Percentiles rank a stretch among this genome's conserved stretches.
These are phyloP conservation scores for Physocladia obscura DNA, from an alignment of 192 early-diverging fungal genomes.

Conservation along the genomic window DNA sequence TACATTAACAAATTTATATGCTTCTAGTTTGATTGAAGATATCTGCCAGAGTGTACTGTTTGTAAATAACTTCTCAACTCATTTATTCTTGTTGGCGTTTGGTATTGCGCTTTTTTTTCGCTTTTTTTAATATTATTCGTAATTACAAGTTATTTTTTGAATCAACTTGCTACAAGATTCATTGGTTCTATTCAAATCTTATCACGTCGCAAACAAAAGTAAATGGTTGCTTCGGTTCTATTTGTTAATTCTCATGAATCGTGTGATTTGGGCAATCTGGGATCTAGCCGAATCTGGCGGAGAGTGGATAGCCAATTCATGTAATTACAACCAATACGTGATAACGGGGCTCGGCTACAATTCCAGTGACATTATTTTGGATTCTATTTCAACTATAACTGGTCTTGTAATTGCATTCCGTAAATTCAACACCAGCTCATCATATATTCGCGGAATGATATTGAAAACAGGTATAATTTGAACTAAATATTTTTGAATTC, in stretches of 20 bases:
- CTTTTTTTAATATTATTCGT: not conserved
- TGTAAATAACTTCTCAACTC: not conserved
- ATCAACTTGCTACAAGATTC: not conserved
- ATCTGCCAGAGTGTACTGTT: not conserved
- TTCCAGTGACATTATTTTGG: not conserved
- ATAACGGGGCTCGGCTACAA: not conserved
- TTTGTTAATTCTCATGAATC: not conserved
- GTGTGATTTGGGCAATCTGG: not conserved
- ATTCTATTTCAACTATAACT: not conserved
- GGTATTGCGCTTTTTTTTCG: not conserved
- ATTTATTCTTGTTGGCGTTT: not conserved
- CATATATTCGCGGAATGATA: not conserved
- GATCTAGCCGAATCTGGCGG: not conserved
- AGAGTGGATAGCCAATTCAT: not conserved
- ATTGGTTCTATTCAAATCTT: not conserved
- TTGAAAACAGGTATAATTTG: not conserved
- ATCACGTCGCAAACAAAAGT: not conserved
- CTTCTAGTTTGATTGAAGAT: not conserved
- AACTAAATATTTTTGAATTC: not conserved
- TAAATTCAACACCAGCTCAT: not conserved
- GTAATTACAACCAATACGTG: not conserved
- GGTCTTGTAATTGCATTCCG: not conserved
- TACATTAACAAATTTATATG: not conserved
- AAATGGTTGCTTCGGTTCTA: not conserved
- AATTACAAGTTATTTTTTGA: too few species aligned